A percentile compares a stretch with the other conserved stretches of the same genome.
phyloP scores from a whole-genome alignment of 352 stramenopile species.

The Peronospora farinosa region DNA sequence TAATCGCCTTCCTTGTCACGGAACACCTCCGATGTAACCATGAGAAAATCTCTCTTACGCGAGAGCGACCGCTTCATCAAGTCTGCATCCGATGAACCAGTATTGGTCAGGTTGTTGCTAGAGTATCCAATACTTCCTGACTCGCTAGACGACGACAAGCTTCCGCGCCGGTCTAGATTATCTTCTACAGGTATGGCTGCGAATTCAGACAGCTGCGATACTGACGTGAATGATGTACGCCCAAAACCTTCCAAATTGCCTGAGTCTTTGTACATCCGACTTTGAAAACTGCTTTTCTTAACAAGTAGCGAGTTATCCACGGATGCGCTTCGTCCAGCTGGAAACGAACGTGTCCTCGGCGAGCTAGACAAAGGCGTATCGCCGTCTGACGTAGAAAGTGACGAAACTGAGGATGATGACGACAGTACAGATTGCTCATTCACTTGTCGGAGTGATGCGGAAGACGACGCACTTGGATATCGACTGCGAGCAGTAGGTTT shows the following conservation, averaged over 20 bases:
- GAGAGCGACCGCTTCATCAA: constrained; percentile 81
- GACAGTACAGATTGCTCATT: constrained; percentile 35
- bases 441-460: constrained; percentile 31
- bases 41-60: constrained; percentile 86
- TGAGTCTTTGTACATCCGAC: constrained; percentile 32
- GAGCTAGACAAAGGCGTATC: constrained; percentile 26
- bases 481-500: constrained; percentile 41
- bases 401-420: constrained; percentile 37
- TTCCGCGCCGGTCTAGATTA: constrained; percentile 27
- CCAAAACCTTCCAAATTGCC: constrained; percentile 53
- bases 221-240: constrained; percentile 69
- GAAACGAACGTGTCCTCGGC: constrained; percentile 27
- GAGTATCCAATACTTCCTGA: constrained; percentile 21
- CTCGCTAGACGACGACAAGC: constrained; percentile 49
- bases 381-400: constrained; percentile 24
- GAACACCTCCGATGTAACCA: constrained; percentile 88
- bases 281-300: constrained; percentile 52
- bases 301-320: constrained; percentile 36
- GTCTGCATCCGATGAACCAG: constrained; percentile 44
- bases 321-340: constrained; percentile 36
- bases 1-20: constrained; percentile 79
- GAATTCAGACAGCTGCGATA: constrained; percentile 58
- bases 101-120: constrained; percentile 25
- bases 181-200: constrained; percentile 25
- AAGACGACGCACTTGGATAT: constrained; percentile 45